Conservation (phyloP, 805 yeast species). For the Myxozyma vanderwaltii region DNA sequence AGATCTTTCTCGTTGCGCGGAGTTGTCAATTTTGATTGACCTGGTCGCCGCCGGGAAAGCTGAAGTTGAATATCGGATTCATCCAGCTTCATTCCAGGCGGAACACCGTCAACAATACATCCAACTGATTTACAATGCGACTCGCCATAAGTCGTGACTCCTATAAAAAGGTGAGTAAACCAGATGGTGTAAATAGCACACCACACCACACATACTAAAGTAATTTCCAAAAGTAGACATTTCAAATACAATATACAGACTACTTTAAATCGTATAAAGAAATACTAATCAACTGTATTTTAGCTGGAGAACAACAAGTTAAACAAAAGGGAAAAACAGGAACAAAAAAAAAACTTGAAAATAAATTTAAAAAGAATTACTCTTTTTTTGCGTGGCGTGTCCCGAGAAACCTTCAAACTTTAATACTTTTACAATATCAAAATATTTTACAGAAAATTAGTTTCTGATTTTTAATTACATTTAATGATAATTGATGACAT, state of each 20-base stretch:
- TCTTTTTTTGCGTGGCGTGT: too few species aligned
- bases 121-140: slow-evolving; percentile 98
- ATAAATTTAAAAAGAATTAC: too few species aligned
- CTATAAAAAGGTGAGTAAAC: slow-evolving; percentile 38
- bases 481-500: too few species aligned
- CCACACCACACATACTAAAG: slow-evolving; percentile 43
- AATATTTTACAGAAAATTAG: too few species aligned
- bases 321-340: not conserved
- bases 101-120: slow-evolving; percentile 97
- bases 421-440: too few species aligned
- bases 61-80: slow-evolving; percentile 95
- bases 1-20: slow-evolving; percentile 94
- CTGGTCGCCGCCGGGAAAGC: slow-evolving; percentile 95
- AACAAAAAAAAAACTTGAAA: not conserved
- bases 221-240: slow-evolving; percentile 76
- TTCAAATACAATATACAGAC: not conserved
- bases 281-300: too few species aligned
- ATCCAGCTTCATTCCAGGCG: slow-evolving; percentile 85
- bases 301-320: too few species aligned
- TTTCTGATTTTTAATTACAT: too few species aligned
- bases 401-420: too few species aligned
- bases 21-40: slow-evolving; percentile 87
- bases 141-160: slow-evolving; percentile 96
- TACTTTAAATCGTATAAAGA: too few species aligned
- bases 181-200: not conserved